Evolutionary conservation across 345 rosid species (phyloP), one percentile per base, ranked within the genome.

Genomic region (Leavenworthia alabamica): DNA sequence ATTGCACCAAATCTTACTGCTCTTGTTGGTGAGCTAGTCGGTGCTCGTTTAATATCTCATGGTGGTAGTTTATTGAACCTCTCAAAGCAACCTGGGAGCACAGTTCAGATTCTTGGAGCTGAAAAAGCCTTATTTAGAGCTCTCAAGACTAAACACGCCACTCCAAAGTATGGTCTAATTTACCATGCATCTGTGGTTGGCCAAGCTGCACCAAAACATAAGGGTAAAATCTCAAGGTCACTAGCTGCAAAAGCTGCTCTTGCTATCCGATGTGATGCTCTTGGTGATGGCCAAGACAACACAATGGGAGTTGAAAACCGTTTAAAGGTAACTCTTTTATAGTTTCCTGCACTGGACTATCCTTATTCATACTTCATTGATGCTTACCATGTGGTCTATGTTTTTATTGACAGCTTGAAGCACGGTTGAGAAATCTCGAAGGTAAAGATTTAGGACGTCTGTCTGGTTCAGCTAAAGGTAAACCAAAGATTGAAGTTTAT

Each of bases 41-140:
- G 99, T 45, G 97, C 96, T 63, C 96, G 95, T 6, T 81, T 93
- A 7, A 89, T 93, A 20, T 95, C 97, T 13, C 97, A 89, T 51
- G 99, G 96, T 0, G 97, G 97, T 48, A 88, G 97, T 76, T 81
- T 89, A 72, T 39, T 87, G 73, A 93, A 89, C 77, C 96, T 93
- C 19, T 80, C 95, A 7, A 93, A 89, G 82, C 94, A 85, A 70
- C 97, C 97, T 37, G 97, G 99, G 11, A 89, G 97, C 77, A 87
- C 90, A 0, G 72, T 89, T 72, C 98, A 89, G 83, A 85, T 89
- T 63, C 93, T 92, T 55, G 98, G 96, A 41, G 98, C 98, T 0
- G 93, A 89, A 64, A 89, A 89, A 64, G 98, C 98, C 52, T 82
- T 86, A 16, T 92, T 86, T 72, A 82, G 98, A 78, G 98, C 98